These are phyloP conservation scores for Colletotrichum cereale DNA, from an alignment of 2,329 filamentous ascomycete genomes.

Conservation along the genomic window DNA sequence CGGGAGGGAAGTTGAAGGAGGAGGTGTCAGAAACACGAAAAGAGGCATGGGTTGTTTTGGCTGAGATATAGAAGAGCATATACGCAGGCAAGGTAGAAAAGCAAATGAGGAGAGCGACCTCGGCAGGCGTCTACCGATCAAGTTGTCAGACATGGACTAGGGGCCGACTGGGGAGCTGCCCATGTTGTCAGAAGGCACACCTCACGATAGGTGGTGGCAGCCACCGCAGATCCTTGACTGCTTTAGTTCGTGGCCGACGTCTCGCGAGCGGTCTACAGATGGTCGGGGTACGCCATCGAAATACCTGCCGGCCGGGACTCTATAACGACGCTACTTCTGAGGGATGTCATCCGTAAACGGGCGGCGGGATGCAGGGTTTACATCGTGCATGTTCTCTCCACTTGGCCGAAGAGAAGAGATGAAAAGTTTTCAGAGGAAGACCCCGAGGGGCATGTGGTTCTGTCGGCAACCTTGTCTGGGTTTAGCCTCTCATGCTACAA, in stretches of 20 bases:
- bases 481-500: conserved; percentile 4
- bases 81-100: background rate
- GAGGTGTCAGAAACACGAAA: background rate
- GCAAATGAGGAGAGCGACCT: background rate
- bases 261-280: background rate
- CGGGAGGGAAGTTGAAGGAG: background rate
- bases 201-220: conserved; percentile 25
- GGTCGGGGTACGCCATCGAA: background rate
- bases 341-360: background rate
- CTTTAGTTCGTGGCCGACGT: background rate
- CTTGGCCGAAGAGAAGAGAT: background rate
- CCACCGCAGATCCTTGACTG: conserved; percentile 13
- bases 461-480: conserved; percentile 5
- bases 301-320: background rate
- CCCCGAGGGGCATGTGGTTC: background rate
- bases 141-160: background rate
- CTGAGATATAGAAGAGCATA: background rate
- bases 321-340: background rate
- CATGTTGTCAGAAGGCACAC: conserved; percentile 4
- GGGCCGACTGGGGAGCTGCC: background rate
- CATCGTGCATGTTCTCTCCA: conserved; percentile 17
- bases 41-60: background rate
- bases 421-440: background rate
- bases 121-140: background rate
- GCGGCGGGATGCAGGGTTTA: conserved; percentile 16